Conservation (phyloP, 805 yeast species). For the Candida ipomoeae region DNA sequence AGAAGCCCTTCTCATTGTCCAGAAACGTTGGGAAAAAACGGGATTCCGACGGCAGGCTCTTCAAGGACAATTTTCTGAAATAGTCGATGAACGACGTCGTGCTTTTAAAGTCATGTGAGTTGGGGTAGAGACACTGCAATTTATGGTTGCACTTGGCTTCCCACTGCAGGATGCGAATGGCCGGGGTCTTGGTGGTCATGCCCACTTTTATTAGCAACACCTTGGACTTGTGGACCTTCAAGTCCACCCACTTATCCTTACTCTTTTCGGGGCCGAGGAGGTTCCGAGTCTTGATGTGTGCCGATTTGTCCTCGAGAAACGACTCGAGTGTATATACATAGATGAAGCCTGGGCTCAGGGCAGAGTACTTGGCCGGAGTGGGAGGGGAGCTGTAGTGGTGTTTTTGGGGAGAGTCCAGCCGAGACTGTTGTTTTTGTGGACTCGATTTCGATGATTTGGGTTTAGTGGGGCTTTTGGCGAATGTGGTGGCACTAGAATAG, state of each 20-base stretch:
- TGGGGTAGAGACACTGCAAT: constrained; percentile 37
- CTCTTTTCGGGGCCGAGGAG: constrained; percentile 16
- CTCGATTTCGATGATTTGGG: neutral
- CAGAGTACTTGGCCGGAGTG: neutral
- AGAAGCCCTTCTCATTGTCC: constrained; percentile 32
- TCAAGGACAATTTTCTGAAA: constrained; percentile 8
- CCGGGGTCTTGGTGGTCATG: constrained; percentile 46
- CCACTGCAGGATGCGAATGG: constrained; percentile 47
- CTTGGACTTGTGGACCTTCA: constrained; percentile 34
- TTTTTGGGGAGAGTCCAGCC: neutral
- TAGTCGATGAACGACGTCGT: constrained; percentile 6
- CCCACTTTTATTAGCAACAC: constrained; percentile 49
- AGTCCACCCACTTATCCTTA: constrained; percentile 27
- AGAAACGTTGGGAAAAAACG: constrained; percentile 16
- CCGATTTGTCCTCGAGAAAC: constrained; percentile 28
- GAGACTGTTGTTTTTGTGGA: neutral
- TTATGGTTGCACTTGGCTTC: constrained; percentile 47
- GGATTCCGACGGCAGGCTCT: constrained; percentile 5
- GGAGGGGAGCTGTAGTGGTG: neutral
- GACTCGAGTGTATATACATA: constrained; percentile 48
- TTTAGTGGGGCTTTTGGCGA: too few species aligned
- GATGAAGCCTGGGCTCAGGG: constrained; percentile 35
- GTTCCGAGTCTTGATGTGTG: constrained; percentile 38
- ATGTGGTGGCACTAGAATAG: too few species aligned
- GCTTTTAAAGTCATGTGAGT: constrained; percentile 10